Percentiles rank a stretch among this genome's conserved stretches.
phyloP scores from a whole-genome alignment of 768 basidiomycete species.

The Lentinula lateritia region DNA sequence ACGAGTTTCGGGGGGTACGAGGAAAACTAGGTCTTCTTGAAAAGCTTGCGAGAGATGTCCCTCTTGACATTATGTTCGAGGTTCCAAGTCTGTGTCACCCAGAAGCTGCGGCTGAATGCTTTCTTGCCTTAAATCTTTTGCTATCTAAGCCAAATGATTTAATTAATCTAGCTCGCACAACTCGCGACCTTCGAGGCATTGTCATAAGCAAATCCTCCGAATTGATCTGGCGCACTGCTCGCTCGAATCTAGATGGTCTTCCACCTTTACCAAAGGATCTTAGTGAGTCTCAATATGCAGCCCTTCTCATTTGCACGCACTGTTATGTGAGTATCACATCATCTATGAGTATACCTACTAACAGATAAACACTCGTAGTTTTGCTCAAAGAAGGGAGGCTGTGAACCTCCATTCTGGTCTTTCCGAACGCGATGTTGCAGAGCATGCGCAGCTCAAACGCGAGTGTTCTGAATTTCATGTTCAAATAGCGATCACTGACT shows the following conservation, averaged over 20 bases:
- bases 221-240: conserved; percentile 43
- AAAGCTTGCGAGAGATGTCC: not conserved
- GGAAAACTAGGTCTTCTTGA: not conserved
- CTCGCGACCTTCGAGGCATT: conserved; percentile 40
- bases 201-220: conserved; percentile 41
- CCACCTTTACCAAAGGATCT: conserved; percentile 44
- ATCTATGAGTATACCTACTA: not conserved
- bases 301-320: conserved; percentile 44
- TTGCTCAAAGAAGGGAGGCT: conserved; percentile 23
- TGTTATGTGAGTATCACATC: conserved; percentile 37
- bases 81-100: not conserved
- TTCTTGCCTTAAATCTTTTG: conserved; percentile 38
- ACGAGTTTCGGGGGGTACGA: not conserved
- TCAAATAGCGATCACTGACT: too few species aligned
- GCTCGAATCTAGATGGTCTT: conserved; percentile 33
- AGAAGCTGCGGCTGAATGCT: not conserved
- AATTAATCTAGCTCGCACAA: conserved; percentile 42
- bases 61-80: conserved; percentile 1
- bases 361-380: conserved; percentile 16
- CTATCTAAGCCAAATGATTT: conserved; percentile 44
- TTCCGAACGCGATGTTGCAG: conserved; percentile 26
- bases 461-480: not conserved
- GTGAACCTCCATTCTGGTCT: conserved; percentile 23
- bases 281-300: conserved; percentile 45
- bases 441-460: conserved; percentile 14